These are phyloP conservation scores for Sporothrix brunneoviolacea DNA, from an alignment of 2,329 filamentous ascomycete species.

Conservation along the genomic window DNA sequence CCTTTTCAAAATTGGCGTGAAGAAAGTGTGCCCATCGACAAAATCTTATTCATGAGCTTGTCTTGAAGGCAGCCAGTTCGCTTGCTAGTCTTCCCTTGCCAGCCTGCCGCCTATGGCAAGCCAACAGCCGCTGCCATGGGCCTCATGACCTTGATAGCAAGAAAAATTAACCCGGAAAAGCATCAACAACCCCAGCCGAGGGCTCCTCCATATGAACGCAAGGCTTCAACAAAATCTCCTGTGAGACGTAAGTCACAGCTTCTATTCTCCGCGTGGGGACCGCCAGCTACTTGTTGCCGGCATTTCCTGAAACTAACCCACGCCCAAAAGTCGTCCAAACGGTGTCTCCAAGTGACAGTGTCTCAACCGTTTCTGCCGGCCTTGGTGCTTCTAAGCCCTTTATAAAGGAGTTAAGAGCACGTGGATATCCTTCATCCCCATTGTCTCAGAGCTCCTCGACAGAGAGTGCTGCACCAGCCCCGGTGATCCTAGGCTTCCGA, in stretches of 20 bases:
- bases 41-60: no score
- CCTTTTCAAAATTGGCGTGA: not conserved
- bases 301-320: not conserved
- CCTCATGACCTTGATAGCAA: slow-evolving; percentile 26
- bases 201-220: slow-evolving; percentile 20
- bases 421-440: slow-evolving; percentile 27
- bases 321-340: slow-evolving; percentile 8
- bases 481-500: slow-evolving; percentile 26
- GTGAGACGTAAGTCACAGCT: slow-evolving; percentile 19
- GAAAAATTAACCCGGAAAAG: slow-evolving; percentile 20
- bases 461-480: slow-evolving; percentile 22
- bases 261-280: no score
- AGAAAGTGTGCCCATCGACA: no score
- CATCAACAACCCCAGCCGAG: slow-evolving; percentile 14
- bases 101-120: slow-evolving; percentile 18
- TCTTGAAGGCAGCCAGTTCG: no score
- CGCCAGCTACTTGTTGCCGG: no score
- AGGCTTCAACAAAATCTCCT: slow-evolving; percentile 17
- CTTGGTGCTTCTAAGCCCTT: no score
- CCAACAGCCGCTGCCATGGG: slow-evolving; percentile 23
- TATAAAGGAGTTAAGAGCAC: not conserved
- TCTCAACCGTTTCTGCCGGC: not conserved
- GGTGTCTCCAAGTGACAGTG: not conserved
- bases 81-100: not conserved
- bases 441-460: slow-evolving; percentile 17